Percentiles rank a stretch among this genome's conserved stretches.
Evolutionary conservation across 2,329 filamentous ascomycete genomes (phyloP).

Genomic region (Neonectria neomacrospora): DNA sequence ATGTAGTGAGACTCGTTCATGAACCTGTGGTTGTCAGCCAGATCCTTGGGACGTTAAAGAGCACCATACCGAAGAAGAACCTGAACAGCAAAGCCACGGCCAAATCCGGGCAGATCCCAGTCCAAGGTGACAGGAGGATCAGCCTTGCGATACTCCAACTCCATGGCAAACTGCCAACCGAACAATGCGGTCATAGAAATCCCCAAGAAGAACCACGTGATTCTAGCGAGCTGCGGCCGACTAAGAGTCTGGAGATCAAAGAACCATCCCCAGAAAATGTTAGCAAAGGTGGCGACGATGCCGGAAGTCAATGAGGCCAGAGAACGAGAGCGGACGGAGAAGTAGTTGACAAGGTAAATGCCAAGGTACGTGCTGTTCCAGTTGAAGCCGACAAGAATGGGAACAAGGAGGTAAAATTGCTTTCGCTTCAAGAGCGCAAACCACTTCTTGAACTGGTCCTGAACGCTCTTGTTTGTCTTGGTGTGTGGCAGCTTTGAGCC

Average conservation of each 20-base stretch:
- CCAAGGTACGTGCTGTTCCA: conserved; percentile 63
- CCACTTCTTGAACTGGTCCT: conserved; percentile 34
- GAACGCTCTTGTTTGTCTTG: conserved; percentile 28
- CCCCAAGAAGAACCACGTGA: conserved; percentile 55
- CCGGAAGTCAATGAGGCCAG: conserved; percentile 58
- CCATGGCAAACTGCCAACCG: conserved; percentile 60
- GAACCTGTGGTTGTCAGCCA: conserved; percentile 46
- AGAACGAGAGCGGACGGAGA: conserved; percentile 60
- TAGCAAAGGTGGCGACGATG: conserved; percentile 56
- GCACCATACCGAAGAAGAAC: conserved; percentile 55
- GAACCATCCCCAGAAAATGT: conserved; percentile 62
- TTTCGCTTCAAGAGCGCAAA: conserved; percentile 54
- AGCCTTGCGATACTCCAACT: conserved; percentile 56
- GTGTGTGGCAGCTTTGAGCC: conserved; percentile 32
- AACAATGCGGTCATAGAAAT: conserved; percentile 56
- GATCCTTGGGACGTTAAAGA: no score
- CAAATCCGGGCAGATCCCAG: conserved; percentile 57
- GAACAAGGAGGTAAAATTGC: conserved; percentile 60
- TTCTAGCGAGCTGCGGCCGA: conserved; percentile 55
- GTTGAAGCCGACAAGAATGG: conserved; percentile 60
- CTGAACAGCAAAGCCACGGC: conserved; percentile 59
- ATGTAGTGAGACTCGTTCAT: conserved; percentile 64
- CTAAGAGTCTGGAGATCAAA: conserved; percentile 56
- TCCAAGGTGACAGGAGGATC: conserved; percentile 55
- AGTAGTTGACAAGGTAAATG: conserved; percentile 64